Percentiles rank a stretch among this genome's conserved stretches.
phyloP scores from a whole-genome alignment of 768 basidiomycete species.

The Clavulina sp. region DNA sequence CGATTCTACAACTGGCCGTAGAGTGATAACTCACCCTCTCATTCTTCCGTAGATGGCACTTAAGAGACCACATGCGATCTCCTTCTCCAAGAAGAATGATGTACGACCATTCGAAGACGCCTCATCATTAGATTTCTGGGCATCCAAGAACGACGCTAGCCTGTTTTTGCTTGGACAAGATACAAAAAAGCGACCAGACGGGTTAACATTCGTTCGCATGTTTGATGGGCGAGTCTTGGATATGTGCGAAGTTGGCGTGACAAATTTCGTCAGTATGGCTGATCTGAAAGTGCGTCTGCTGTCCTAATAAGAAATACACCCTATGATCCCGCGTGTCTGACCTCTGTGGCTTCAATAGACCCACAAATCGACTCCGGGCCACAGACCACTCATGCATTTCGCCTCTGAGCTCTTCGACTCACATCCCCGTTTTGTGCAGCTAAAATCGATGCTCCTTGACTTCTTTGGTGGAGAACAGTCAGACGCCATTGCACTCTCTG shows the following conservation, averaged over 20 bases:
- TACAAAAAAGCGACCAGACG: constrained; percentile 86
- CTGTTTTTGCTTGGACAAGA: constrained; percentile 82
- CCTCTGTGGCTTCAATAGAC: constrained; percentile 30
- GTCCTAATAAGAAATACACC: too few relatives aligned
- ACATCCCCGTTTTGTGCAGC: constrained; percentile 77
- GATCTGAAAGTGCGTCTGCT: constrained; percentile 53
- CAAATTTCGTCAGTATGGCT: constrained; percentile 58
- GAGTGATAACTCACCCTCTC: neutral
- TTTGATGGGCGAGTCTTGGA: constrained; percentile 76
- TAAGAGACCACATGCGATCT: constrained; percentile 77
- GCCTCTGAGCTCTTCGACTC: constrained; percentile 89
- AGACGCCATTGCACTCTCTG: constrained; percentile 65
- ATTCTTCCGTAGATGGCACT: constrained; percentile 55
- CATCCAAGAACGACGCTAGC: constrained; percentile 82
- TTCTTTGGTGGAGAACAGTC: constrained; percentile 79
- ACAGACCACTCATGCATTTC: constrained; percentile 88
- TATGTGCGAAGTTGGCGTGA: constrained; percentile 89
- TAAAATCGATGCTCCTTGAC: constrained; percentile 80
- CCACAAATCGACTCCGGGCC: constrained; percentile 72
- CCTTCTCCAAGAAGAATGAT: constrained; percentile 86
- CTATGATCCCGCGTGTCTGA: neutral
- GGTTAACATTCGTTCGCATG: constrained; percentile 69
- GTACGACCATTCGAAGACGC: constrained; percentile 81
- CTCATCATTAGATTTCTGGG: constrained; percentile 82
- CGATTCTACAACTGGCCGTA: neutral